Percentiles rank a stretch among this genome's conserved stretches.
phyloP scores from a whole-genome alignment of 495 filamentous ascomycete species.

The Podospora pseudopauciseta region DNA sequence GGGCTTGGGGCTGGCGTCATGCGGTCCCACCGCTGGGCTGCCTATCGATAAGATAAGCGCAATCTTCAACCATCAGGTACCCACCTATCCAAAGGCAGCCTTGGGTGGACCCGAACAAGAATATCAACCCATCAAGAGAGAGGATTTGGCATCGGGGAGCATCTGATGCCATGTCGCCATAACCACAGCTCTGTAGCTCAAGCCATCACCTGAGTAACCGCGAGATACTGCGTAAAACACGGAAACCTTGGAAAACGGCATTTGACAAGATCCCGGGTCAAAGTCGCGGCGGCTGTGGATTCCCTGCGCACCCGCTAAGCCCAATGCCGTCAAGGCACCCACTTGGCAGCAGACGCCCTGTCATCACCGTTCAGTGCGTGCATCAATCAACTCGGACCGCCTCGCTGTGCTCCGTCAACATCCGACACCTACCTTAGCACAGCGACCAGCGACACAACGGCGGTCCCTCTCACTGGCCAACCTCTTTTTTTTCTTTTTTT shows the following conservation, averaged over 20 bases:
- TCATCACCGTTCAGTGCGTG: background rate
- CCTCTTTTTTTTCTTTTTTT: background rate
- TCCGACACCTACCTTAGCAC: background rate
- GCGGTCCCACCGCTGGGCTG: background rate
- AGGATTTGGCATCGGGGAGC: background rate
- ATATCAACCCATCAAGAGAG: too few species aligned
- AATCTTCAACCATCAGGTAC: background rate
- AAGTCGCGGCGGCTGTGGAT: background rate
- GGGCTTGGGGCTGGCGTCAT: constrained; percentile 2
- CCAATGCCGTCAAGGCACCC: background rate
- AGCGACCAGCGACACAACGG: background rate
- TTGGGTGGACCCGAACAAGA: background rate
- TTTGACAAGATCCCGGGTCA: constrained; percentile 2
- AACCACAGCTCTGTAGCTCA: background rate
- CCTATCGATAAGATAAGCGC: constrained; percentile 7
- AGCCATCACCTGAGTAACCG: too few species aligned
- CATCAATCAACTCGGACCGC: constrained; percentile 5
- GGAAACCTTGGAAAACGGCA: background rate
- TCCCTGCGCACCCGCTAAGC: background rate
- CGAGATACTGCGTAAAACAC: background rate
- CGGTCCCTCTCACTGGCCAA: constrained; percentile 3
- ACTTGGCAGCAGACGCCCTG: constrained; percentile 5
- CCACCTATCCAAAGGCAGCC: background rate
- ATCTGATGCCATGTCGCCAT: background rate
- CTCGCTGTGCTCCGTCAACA: background rate